Evolutionary conservation across 169 alveolate species (phyloP).

Genomic region (Cyclospora cayetanensis): DNA sequence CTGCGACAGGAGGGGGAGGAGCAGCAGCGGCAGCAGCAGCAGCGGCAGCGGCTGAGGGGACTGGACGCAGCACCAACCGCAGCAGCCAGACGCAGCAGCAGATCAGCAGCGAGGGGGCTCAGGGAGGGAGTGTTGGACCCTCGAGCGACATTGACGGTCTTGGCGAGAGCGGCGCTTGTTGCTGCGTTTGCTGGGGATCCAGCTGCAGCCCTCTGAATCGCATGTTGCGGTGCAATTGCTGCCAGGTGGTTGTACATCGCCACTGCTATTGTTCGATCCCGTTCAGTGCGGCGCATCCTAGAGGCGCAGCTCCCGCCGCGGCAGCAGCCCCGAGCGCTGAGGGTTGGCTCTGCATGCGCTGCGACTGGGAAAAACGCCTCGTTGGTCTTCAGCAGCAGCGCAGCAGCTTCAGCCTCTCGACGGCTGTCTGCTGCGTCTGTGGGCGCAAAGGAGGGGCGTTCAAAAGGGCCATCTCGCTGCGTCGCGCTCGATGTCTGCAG

Average conservation of each 20-base stretch:
- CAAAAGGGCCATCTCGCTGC: not conserved
- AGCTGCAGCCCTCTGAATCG: conserved; percentile 1
- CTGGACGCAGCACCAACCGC: not conserved
- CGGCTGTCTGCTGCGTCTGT: conserved; percentile 65
- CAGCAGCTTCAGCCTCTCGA: not conserved
- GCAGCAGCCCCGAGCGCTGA: conserved; percentile 25
- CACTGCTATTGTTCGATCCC: conserved; percentile 19
- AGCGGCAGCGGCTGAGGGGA: not conserved
- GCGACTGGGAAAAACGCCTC: conserved; percentile 59
- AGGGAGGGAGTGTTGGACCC: no score
- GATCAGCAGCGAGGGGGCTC: not conserved
- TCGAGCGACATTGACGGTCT: not conserved
- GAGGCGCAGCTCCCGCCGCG: not conserved
- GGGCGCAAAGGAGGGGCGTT: conserved; percentile 70
- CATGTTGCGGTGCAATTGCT: conserved; percentile 46
- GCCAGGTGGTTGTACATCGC: conserved; percentile 30
- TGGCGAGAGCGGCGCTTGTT: not conserved
- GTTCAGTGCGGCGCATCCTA: not conserved
- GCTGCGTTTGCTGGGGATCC: conserved; percentile 38
- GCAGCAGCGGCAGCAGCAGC: not conserved
- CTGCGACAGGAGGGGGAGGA: not conserved
- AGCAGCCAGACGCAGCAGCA: conserved; percentile 19
- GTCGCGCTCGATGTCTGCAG: not conserved
- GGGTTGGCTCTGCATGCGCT: conserved; percentile 70
- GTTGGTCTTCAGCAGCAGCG: conserved; percentile 69